phyloP scores from a whole-genome alignment of 768 basidiomycete species.

The Galerina marginata region DNA sequence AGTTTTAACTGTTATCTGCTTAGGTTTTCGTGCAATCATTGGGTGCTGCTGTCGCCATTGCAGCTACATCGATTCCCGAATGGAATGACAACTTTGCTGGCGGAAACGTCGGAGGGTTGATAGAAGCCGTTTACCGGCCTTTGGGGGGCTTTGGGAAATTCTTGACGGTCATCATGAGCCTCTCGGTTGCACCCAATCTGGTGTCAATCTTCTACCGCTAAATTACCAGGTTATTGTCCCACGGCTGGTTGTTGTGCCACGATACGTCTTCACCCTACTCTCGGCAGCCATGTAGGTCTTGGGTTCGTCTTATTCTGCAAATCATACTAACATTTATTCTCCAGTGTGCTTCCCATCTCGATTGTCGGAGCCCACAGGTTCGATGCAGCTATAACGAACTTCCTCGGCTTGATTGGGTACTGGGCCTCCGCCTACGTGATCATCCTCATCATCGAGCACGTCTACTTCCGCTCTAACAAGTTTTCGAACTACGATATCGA shows the following conservation, averaged over 20 bases:
- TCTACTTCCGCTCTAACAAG: conserved; percentile 61
- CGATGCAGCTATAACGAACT: conserved; percentile 69
- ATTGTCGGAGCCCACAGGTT: conserved; percentile 77
- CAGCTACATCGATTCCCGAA: conserved; percentile 55
- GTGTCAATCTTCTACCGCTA: conserved; percentile 81
- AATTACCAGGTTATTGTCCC: conserved; percentile 74
- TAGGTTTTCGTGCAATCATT: conserved; percentile 47
- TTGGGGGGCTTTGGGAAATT: conserved; percentile 77
- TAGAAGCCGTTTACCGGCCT: conserved; percentile 73
- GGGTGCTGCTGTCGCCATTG: conserved; percentile 70
- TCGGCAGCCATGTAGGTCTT: conserved; percentile 67
- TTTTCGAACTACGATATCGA: conserved; percentile 56
- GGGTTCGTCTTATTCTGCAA: not conserved
- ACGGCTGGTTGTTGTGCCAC: conserved; percentile 60
- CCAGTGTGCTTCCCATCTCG: conserved; percentile 63
- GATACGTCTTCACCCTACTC: conserved; percentile 76
- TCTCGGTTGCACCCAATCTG: conserved; percentile 82
- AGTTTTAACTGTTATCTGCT: not conserved
- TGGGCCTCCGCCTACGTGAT: conserved; percentile 63
- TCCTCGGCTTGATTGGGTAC: conserved; percentile 76
- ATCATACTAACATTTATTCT: not conserved
- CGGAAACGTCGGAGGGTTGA: conserved; percentile 71
- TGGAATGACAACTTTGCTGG: conserved; percentile 56
- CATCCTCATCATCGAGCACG: conserved; percentile 70
- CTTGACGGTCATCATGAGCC: conserved; percentile 75